Conservation (phyloP, 2,329 filamentous ascomycete genomes). For the Pseudogymnoascus sp. region DNA sequence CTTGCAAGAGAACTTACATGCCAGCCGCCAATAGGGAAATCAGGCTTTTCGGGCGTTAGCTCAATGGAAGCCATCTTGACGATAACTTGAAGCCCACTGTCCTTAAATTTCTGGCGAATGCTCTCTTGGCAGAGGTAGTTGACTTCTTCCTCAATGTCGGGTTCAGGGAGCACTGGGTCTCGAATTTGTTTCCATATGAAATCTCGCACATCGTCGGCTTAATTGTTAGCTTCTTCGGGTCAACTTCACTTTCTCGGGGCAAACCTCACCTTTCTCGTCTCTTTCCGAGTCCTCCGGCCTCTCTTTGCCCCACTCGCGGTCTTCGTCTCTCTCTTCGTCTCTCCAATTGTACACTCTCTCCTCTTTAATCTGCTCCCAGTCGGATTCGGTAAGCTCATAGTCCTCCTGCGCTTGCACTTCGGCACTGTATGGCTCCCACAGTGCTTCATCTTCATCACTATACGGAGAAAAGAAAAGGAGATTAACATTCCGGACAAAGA, state of each 20-base stretch:
- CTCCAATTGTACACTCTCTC: not conserved
- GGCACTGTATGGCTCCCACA: constrained; percentile 8
- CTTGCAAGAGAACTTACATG: constrained; percentile 26
- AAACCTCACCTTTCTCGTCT: constrained; percentile 1
- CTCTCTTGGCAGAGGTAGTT: constrained; percentile 13
- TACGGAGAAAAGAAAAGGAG: not conserved
- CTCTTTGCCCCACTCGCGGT: not conserved
- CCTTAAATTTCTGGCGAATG: constrained; percentile 7
- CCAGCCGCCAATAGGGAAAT: constrained; percentile 39
- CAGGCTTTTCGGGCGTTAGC: constrained; percentile 46
- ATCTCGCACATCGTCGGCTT: not conserved
- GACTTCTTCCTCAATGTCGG: not conserved
- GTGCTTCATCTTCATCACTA: not conserved
- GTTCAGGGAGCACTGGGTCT: not conserved
- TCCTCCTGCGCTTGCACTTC: not conserved
- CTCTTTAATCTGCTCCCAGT: not conserved
- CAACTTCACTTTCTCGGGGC: not conserved
- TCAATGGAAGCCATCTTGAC: constrained; percentile 53
- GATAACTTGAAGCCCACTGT: constrained; percentile 47
- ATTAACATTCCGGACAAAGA: not conserved
- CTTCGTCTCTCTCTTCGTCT: too few relatives aligned
- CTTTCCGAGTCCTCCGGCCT: not conserved
- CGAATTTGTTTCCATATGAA: not conserved
- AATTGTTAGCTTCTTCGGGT: not conserved
- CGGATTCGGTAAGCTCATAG: constrained; percentile 3